phyloP scores from a whole-genome alignment of 1,284 basidiomycete genomes.

The Salmacisia buchloeana region DNA sequence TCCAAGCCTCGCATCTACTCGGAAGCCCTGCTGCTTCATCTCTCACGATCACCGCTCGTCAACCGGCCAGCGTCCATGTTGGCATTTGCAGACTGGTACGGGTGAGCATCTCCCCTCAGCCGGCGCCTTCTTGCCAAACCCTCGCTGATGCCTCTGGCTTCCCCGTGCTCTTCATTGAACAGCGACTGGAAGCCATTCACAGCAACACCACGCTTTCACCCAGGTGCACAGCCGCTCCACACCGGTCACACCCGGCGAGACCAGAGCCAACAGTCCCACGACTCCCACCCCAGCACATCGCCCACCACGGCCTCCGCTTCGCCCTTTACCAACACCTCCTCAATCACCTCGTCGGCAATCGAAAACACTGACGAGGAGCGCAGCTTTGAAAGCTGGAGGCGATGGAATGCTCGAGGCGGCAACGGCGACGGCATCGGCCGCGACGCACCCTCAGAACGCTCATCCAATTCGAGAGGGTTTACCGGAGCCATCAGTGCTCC shows the following conservation, averaged over 20 bases:
- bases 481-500: background rate
- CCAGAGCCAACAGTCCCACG: background rate
- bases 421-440: background rate
- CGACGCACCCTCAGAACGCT: background rate
- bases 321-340: background rate
- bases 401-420: no score
- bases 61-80: background rate
- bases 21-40: background rate
- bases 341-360: background rate
- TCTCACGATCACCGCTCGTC: conserved; percentile 5
- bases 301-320: background rate
- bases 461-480: background rate
- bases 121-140: background rate
- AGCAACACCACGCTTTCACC: background rate
- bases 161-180: background rate
- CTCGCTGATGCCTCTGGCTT: background rate
- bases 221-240: background rate
- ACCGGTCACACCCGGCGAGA: background rate
- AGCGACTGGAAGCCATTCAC: conserved; percentile 1
- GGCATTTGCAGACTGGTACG: background rate
- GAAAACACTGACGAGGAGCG: no score
- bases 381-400: no score
- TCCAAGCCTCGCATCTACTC: background rate
- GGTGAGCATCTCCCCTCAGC: background rate
- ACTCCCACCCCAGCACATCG: background rate